Evolutionary conservation across 768 basidiomycete species (phyloP), one percentile per base, ranked within the genome.

Genomic region (Amanita phalloides): DNA sequence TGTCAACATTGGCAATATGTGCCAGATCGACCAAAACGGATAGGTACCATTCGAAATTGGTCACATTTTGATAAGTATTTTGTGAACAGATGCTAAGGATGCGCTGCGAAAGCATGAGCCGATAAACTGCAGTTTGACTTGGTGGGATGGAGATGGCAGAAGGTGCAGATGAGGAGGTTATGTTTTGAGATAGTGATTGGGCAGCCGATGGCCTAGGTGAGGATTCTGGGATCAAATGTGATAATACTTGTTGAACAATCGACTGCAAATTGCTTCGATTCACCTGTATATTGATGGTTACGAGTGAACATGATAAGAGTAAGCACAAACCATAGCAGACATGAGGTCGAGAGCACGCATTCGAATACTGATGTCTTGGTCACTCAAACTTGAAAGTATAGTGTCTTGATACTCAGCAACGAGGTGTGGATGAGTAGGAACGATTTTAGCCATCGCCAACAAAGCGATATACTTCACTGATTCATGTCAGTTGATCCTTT

Each of bases 1-100:
- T 73, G 56, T 87, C 73, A 45, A 84, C 89, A 25, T 82, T 78
- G 47, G 91, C 86, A 37, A 97, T 76, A 62, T 96, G 90, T 0
- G 90, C 83, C 7, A 98, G 73, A 61, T 97, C 93, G 43, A 97
- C 79, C 26, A 98, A 80, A 6, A 94, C 91, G 4, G 95, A 96
- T 20, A 98, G 75, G 64, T 92, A 96, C 95, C 96, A 99, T 62
- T 97, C 90, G 62, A 98, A 98, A 67, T 97, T 94, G 42, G 77
- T 74, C 25, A 99, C 76, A 60, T 92, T 86, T 48, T 84, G 82
- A 63, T 95, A 98, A 20, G 84, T 86, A 35, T 82, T 82, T 51
- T 80, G 77, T 2, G 90, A 86, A 53, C 90, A 86, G 58, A 98
- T 88, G n/a, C 73, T 69, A n/a, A 98, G 74, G 55, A 98, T 87